Conservation (phyloP, 305 asterid genomes). For the Ajuga reptans region DNA sequence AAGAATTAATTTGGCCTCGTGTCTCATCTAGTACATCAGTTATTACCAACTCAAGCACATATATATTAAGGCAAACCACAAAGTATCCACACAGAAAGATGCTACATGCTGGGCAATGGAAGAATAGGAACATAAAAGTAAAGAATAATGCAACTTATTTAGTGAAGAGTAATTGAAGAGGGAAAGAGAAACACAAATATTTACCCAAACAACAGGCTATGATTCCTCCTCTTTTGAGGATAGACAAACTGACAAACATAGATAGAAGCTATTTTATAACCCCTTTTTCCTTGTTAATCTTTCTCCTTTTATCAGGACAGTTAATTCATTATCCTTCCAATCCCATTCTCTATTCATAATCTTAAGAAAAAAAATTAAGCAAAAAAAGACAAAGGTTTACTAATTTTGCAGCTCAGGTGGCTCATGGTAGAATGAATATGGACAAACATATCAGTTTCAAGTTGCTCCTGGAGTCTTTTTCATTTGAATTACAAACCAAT, state of each 20-base stretch:
- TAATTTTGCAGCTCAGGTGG: not conserved
- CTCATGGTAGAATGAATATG: not conserved
- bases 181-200: not conserved
- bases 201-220: not conserved
- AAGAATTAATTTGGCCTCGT: not conserved
- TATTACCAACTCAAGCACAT: slow-evolving; percentile 11
- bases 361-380: not conserved
- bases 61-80: not conserved
- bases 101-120: not conserved
- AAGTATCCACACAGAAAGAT: not conserved
- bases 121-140: not conserved
- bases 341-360: not conserved
- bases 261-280: not conserved
- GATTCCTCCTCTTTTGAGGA: not conserved
- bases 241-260: not conserved
- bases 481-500: not conserved
- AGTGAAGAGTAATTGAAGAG: not conserved
- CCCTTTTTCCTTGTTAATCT: not conserved
- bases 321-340: not conserved
- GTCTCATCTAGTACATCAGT: not conserved
- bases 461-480: not conserved
- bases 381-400: not conserved
- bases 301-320: not conserved
- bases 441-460: not conserved
- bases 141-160: not conserved